phyloP scores from a whole-genome alignment of 257 asterid species.

The Przewalskia tangutica region DNA sequence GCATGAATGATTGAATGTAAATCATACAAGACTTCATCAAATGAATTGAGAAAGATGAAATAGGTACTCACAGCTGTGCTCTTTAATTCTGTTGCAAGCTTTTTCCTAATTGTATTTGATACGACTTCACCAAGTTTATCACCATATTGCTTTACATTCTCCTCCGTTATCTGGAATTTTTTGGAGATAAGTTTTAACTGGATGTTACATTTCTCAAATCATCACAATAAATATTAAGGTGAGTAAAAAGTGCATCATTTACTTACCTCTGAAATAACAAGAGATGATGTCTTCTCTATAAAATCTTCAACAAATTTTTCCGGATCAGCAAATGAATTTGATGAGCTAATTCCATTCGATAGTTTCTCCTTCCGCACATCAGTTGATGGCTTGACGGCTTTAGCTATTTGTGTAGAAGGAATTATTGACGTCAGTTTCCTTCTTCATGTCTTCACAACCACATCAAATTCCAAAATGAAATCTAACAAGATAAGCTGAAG shows the following conservation, averaged over 20 bases:
- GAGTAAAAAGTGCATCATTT: background rate
- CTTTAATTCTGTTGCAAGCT: conserved; percentile 43
- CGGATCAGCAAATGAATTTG: conserved; percentile 44
- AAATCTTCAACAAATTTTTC: conserved; percentile 55
- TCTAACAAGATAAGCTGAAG: background rate
- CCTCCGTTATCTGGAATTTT: conserved; percentile 26
- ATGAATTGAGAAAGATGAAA: background rate
- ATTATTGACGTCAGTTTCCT: background rate
- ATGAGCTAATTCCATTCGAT: conserved; percentile 10
- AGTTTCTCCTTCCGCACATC: conserved; percentile 39
- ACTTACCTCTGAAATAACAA: conserved; percentile 45
- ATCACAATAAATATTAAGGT: background rate
- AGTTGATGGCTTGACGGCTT: conserved; percentile 32
- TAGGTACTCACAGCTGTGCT: conserved; percentile 44
- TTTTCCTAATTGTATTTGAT: conserved; percentile 27
- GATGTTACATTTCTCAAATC: background rate
- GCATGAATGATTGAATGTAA: background rate
- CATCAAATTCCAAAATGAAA: background rate
- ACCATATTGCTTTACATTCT: conserved; percentile 19
- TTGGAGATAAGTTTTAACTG: conserved; percentile 14
- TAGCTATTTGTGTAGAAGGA: conserved; percentile 11
- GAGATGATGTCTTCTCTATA: conserved; percentile 38
- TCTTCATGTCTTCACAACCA: background rate
- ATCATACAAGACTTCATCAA: background rate
- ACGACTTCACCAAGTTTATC: conserved; percentile 29